Base-by-base conservation (phyloP, 75 land plant genomes). In the Selaginella tamariscina region DNA sequence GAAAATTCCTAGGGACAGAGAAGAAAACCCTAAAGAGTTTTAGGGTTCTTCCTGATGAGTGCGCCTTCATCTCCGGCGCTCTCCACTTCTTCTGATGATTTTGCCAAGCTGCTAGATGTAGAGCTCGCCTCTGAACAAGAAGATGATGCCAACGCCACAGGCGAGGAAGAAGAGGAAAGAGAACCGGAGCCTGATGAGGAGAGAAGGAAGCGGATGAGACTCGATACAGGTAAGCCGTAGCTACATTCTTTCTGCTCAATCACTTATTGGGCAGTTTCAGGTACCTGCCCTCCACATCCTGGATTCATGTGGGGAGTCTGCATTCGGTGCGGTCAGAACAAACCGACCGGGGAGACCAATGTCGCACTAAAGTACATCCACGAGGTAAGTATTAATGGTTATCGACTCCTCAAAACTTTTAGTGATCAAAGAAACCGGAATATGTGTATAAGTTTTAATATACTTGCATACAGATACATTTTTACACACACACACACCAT, bases 281-380 rank as follows among this genome's bases (percentile, higher is more conserved):
- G 49, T 20, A 59, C 0, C 20, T 88, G 92, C 68, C 69, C 79
- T 31, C 98, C 82, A 29, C 82, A 93, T 80, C 96, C 98, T 29
- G 95, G 85, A 13, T 74, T 76, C 30, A 68, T 81, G 68, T 68
- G 77, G 70, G 71, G 72, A 1, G 77, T 93, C 72, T 93, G 98
- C 70, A 78, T 83, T 1, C 54, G 70, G 0, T 93, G 98, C 77
- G 98, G 98, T 26, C 32, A 72, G 57, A 64, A 70, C 26, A 80
- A 78, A 44, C 57, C 71, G 55, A 23, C 44, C 55, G 67, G 26
- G 23, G 82, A 72, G 57, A 57, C 75, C 49, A 39, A 39, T 15
- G 88, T 87, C 24, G 65, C 88, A 54, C 77, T 89, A 28, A 79
- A 82, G 5, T 93, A 93, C 71, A 89, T 89, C 39, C 91, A 85